Base-by-base conservation (phyloP, 2,329 filamentous ascomycete species). In the Lachnellula hyalina region DNA sequence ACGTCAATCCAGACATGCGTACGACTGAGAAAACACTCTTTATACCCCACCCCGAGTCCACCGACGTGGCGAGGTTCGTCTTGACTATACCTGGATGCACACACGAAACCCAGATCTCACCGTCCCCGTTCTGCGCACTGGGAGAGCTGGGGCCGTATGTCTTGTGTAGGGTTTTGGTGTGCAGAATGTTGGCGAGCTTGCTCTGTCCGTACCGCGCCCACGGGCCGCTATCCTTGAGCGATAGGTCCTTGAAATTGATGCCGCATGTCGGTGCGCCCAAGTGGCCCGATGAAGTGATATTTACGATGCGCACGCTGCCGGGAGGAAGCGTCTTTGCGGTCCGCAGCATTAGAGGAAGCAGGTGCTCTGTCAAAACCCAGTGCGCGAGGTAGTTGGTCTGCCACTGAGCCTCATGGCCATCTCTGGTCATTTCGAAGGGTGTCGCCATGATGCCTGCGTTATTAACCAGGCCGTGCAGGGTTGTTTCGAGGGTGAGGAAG, bases 111-210 rank as follows among this genome's bases (percentile, higher is more conserved):
- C 70, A 73, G 53, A 75, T 71, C 56, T 73, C 70, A 34, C 70
- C 71, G 44, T 67, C 59, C 1, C 63, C 65, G n/a, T 55, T 57
- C 23, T 42, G 53, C n/a, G 65, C 61, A 17, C 59, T 58, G n/a
- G 53, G 45, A 8, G 59, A 65, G 0, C 70, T 69, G 15, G 59
- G 65, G 0, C 72, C 70, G 55, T 73, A 71, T 12, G 21, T 53
- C 51, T 63, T 65, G 49, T 72, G 59, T 41, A 76, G 58, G 12
- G 64, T 67, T 54, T 65, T 70, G n/a, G 70, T 60, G 61, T 75
- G 73, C 38, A 76, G 66, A 23, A 76, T 66, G 52, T 76, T 77
- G 49, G 70, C 74, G 5, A 76, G 71, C 63, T 77, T 77, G 62
- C 67, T 70, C 63, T 75, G 73, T 14, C 72, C 73, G 62, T 77